Evolutionary conservation across 164 flowering plant genomes (phyloP).

Genomic region (Tetrastigma voinierianum): DNA sequence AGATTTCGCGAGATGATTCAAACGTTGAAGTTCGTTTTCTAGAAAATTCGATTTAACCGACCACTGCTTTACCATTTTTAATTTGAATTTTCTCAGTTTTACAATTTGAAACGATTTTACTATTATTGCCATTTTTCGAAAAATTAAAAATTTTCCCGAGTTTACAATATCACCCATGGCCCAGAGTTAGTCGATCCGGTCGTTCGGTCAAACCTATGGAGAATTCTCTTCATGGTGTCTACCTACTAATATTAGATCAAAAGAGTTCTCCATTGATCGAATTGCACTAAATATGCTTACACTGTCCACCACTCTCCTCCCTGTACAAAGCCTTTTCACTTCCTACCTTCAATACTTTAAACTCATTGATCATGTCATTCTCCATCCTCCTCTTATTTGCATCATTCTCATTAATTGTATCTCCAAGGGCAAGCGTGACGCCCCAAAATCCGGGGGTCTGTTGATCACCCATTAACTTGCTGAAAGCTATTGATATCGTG

Average conservation of each 20-base stretch:
- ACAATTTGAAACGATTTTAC: no score
- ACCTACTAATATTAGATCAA: slow-evolving; percentile 51
- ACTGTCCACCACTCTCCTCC: slow-evolving; percentile 43
- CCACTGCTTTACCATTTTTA: no score
- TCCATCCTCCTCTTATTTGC: slow-evolving; percentile 24
- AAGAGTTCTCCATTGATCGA: slow-evolving; percentile 10
- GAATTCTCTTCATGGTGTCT: slow-evolving; percentile 27
- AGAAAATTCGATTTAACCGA: no score
- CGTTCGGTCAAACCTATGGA: slow-evolving; percentile 19
- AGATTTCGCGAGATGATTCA: no score
- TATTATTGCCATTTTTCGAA: no score
- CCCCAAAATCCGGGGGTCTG: no score
- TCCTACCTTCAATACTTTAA: slow-evolving; percentile 3
- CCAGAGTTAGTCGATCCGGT: slow-evolving; percentile 47
- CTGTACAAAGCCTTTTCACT: slow-evolving; percentile 25
- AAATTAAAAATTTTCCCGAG: no score
- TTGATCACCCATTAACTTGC: no score
- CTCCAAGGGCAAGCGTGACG: no score
- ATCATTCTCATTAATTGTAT: slow-evolving; percentile 12
- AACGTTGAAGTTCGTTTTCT: no score
- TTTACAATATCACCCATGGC: slow-evolving; percentile 42
- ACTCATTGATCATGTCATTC: slow-evolving; percentile 19
- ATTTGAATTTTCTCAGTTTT: no score
- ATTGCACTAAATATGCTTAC: slow-evolving; percentile 16
- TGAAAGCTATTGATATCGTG: no score